Evolutionary conservation across 2,329 filamentous ascomycete species (phyloP).

Genomic region (Aulographum hederae): DNA sequence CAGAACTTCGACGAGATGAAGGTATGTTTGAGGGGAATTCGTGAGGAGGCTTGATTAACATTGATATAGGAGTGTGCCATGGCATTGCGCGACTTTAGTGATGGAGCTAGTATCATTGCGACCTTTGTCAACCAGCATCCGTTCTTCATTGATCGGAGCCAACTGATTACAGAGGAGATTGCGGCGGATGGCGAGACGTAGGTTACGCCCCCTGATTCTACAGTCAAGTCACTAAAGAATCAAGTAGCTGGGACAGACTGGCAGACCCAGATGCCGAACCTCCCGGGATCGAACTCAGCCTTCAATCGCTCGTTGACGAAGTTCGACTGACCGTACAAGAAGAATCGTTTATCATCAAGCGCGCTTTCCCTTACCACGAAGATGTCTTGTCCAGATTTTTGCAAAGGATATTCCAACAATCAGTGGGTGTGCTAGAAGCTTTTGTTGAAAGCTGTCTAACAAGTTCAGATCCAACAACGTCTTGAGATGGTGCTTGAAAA

Average conservation of each 20-base stretch:
- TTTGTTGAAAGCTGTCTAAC: not conserved
- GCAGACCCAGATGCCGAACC: slow-evolving; percentile 89
- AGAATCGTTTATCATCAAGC: slow-evolving; percentile 90
- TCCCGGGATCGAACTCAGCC: slow-evolving; percentile 74
- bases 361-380: slow-evolving; percentile 91
- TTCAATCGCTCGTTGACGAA: slow-evolving; percentile 86
- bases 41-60: slow-evolving; percentile 1
- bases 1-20: slow-evolving; percentile 98
- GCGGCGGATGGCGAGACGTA: slow-evolving; percentile 46
- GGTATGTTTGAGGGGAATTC: no score
- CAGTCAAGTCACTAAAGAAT: slow-evolving; percentile 3
- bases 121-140: slow-evolving; percentile 97
- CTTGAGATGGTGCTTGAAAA: slow-evolving; percentile 93
- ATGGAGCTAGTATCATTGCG: slow-evolving; percentile 85
- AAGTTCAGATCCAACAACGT: slow-evolving; percentile 65
- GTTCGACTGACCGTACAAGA: slow-evolving; percentile 92
- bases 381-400: slow-evolving; percentile 85
- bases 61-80: slow-evolving; percentile 94
- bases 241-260: slow-evolving; percentile 72
- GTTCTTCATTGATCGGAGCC: slow-evolving; percentile 94
- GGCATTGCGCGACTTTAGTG: slow-evolving; percentile 88
- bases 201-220: no score
- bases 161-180: slow-evolving; percentile 77
- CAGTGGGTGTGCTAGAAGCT: no score
- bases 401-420: slow-evolving; percentile 93